phyloP scores from a whole-genome alignment of 495 filamentous ascomycete species.

The Cercophora scortea region DNA sequence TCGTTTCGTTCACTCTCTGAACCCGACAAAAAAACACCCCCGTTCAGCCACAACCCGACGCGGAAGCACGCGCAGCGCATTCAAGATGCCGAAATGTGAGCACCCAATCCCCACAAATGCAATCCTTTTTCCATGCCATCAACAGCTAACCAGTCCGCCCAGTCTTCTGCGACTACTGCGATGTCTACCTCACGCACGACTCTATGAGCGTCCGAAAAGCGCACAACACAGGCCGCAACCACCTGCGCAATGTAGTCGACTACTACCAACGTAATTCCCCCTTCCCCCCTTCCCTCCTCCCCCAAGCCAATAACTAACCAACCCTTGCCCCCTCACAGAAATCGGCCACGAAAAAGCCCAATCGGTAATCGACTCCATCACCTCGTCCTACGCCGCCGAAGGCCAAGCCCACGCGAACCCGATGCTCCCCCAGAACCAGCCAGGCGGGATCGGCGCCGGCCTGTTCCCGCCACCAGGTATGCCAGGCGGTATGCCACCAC shows the following conservation, averaged over 20 bases:
- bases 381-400: constrained; percentile 85
- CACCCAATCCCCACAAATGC: constrained; percentile 1
- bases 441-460: constrained; percentile 41
- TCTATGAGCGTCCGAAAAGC: constrained; percentile 99
- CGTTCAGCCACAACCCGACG: background rate
- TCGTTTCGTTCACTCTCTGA: background rate
- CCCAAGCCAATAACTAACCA: constrained; percentile 1
- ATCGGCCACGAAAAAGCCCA: constrained; percentile 98
- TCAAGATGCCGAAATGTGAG: constrained; percentile 41
- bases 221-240: constrained; percentile 93
- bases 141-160: constrained; percentile 8
- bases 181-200: constrained; percentile 99
- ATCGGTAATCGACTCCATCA: constrained; percentile 95
- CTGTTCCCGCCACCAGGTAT: constrained; percentile 32
- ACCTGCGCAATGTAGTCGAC: constrained; percentile 92
- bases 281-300: background rate
- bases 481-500: constrained; percentile 17
- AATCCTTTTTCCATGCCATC: background rate
- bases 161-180: constrained; percentile 90
- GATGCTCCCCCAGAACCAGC: constrained; percentile 60
- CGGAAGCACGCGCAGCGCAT: background rate
- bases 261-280: constrained; percentile 83
- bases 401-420: constrained; percentile 81
- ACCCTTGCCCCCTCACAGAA: constrained; percentile 33
- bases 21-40: background rate